These are phyloP conservation scores for Boletus pseudo-olivaceus DNA, from an alignment of 768 basidiomycete genomes.

Conservation along the genomic window DNA sequence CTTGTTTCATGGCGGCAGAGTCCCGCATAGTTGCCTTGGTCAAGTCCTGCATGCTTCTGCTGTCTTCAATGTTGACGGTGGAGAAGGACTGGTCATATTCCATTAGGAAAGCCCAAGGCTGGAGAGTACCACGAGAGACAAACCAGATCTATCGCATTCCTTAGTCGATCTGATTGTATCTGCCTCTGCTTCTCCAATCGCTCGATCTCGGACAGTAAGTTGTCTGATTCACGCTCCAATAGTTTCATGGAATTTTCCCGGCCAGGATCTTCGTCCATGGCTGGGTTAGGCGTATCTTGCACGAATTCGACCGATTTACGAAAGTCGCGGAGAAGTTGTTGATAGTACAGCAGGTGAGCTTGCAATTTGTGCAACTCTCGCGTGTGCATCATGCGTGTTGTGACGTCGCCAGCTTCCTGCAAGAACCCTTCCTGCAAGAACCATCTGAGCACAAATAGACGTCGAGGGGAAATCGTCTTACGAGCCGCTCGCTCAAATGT, in stretches of 20 bases:
- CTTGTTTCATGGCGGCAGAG: slow-evolving; percentile 39
- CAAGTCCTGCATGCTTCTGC: slow-evolving; percentile 47
- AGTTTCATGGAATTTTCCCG: slow-evolving; percentile 5
- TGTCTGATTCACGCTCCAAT: slow-evolving; percentile 17
- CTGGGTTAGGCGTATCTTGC: slow-evolving; percentile 46
- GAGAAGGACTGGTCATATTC: slow-evolving; percentile 47
- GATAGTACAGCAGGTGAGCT: slow-evolving; percentile 56
- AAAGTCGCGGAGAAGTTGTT: slow-evolving; percentile 53
- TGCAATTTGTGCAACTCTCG: slow-evolving; percentile 55
- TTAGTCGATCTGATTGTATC: slow-evolving; percentile 27
- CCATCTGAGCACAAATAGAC: not conserved
- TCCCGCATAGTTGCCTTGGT: slow-evolving; percentile 44
- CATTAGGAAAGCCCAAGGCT: not conserved
- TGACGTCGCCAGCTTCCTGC: slow-evolving; percentile 44
- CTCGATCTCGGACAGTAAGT: slow-evolving; percentile 43
- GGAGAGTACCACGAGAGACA: not conserved
- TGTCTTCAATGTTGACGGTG: slow-evolving; percentile 58
- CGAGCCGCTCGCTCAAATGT: slow-evolving; percentile 46
- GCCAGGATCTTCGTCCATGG: slow-evolving; percentile 31
- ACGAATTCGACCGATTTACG: slow-evolving; percentile 50
- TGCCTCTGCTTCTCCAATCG: slow-evolving; percentile 29
- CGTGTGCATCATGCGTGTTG: slow-evolving; percentile 40
- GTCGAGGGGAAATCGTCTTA: slow-evolving; percentile 15
- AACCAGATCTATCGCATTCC: slow-evolving; percentile 33
- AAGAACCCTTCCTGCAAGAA: slow-evolving; percentile 37